Conservation (phyloP, 2,329 filamentous ascomycete genomes). For the Claviceps pazoutovae region DNA sequence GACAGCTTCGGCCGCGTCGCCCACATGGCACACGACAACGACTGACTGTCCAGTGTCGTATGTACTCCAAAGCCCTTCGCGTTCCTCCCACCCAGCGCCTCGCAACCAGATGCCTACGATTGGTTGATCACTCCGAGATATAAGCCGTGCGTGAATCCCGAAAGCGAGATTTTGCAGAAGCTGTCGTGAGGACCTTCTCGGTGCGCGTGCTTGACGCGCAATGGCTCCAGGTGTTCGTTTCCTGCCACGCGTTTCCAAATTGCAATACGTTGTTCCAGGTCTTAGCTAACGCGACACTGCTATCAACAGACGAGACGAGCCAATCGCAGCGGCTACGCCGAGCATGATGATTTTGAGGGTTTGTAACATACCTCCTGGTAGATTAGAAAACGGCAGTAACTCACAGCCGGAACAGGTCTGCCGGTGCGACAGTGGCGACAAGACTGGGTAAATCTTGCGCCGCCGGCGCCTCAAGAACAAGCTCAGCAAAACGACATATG, state of each 20-base stretch:
- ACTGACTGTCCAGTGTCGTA: too few species aligned
- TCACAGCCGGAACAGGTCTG: constrained; percentile 43
- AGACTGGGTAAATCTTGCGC: constrained; percentile 52
- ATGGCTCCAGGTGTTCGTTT: constrained; percentile 28
- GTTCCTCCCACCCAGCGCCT: neutral
- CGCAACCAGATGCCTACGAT: neutral
- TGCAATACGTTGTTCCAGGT: neutral
- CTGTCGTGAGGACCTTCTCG: neutral
- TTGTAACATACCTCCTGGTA: neutral
- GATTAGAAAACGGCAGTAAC: constrained; percentile 2
- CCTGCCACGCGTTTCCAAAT: neutral
- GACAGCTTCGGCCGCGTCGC: constrained; percentile 1
- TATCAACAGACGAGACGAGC: constrained; percentile 38
- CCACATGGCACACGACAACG: too few species aligned
- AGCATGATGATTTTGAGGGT: constrained; percentile 51
- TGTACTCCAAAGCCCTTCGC: neutral
- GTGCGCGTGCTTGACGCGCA: constrained; percentile 4
- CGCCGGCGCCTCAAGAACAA: constrained; percentile 50
- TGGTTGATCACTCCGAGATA: neutral
- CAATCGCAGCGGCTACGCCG: constrained; percentile 40
- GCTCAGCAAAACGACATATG: constrained; percentile 52
- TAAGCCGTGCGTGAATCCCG: neutral
- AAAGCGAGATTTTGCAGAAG: neutral
- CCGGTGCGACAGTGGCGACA: constrained; percentile 85
- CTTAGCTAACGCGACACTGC: constrained; percentile 8